phyloP scores from a whole-genome alignment of 2,329 filamentous ascomycete species.

The Iodosphaeria phyllophila region DNA sequence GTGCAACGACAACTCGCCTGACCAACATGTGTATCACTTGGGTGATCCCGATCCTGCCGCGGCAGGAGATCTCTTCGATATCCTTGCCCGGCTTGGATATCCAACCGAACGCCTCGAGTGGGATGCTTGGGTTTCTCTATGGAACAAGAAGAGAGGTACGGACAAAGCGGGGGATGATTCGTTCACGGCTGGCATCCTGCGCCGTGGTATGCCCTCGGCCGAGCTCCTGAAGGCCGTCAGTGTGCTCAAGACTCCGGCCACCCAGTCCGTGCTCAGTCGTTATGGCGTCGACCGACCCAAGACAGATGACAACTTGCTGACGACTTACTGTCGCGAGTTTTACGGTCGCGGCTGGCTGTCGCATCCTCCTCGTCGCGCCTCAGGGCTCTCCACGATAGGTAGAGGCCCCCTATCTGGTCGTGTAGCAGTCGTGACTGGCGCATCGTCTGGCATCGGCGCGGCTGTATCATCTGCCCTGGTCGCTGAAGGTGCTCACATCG shows the following conservation, averaged over 20 bases:
- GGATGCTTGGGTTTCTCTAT: constrained; percentile 57
- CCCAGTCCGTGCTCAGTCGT: constrained; percentile 35
- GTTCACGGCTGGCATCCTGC: constrained; percentile 63
- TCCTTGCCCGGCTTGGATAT: constrained; percentile 49
- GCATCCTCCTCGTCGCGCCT: constrained; percentile 30
- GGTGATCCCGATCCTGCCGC: constrained; percentile 54
- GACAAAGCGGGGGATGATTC: constrained; percentile 48
- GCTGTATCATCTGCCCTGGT: constrained; percentile 53
- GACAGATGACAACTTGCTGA: constrained; percentile 50
- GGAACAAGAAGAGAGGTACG: constrained; percentile 50
- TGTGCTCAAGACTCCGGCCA: constrained; percentile 53
- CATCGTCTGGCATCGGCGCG: constrained; percentile 63
- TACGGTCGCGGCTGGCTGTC: constrained; percentile 63
- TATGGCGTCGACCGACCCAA: constrained; percentile 42
- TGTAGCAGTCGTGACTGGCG: constrained; percentile 62
- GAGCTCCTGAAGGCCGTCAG: constrained; percentile 54
- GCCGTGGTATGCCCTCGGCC: constrained; percentile 61
- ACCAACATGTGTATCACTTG: constrained; percentile 53
- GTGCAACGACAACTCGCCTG: constrained; percentile 39
- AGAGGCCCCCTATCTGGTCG: constrained; percentile 45
- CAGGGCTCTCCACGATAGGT: constrained; percentile 6
- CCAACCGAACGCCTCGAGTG: constrained; percentile 45
- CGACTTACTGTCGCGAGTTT: constrained; percentile 66
- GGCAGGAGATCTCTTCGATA: constrained; percentile 45
- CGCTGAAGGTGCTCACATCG: constrained; percentile 51